These are phyloP conservation scores for Sporisorium scitamineum DNA, from an alignment of 1,284 basidiomycete species.

Conservation along the genomic window DNA sequence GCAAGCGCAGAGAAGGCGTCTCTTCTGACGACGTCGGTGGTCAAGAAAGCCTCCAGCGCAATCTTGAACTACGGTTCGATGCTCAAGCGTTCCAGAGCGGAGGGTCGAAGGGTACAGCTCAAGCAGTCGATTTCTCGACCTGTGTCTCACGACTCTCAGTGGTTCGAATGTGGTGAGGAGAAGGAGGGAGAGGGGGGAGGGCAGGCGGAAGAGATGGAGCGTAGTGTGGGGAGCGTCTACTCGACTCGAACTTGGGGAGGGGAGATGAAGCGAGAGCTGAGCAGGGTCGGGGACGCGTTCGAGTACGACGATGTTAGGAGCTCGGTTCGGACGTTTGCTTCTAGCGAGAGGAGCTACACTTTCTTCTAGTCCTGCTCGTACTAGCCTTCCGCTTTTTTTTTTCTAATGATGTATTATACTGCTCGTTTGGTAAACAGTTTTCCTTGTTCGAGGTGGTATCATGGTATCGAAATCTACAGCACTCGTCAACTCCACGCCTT, in stretches of 20 bases:
- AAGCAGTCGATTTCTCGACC: constrained; percentile 29
- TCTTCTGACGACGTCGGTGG: neutral
- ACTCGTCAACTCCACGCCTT: constrained; percentile 1
- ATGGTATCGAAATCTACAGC: neutral
- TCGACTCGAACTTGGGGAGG: constrained; percentile 14
- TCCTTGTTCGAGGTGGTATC: constrained; percentile 9
- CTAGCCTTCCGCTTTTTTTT: neutral
- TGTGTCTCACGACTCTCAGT: neutral
- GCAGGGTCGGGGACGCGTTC: constrained; percentile 5
- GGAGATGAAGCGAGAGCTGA: constrained; percentile 2
- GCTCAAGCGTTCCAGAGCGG: neutral
- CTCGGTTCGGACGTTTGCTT: constrained; percentile 16
- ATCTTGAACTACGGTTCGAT: constrained; percentile 16
- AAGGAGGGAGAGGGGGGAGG: neutral
- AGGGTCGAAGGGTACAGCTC: constrained; percentile 5
- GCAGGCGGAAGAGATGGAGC: constrained; percentile 5
- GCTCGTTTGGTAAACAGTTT: neutral
- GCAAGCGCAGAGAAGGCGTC: constrained; percentile 9
- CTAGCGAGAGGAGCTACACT: constrained; percentile 21
- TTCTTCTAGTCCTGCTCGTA: constrained; percentile 15
- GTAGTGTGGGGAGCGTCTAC: constrained; percentile 17
- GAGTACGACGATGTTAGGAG: constrained; percentile 15
- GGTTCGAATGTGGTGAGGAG: neutral
- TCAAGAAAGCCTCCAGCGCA: neutral
- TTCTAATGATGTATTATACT: constrained; percentile 12